Evolutionary conservation across 139 green algal genomes (phyloP).

Genomic region (Chlamydomonas sp.): DNA sequence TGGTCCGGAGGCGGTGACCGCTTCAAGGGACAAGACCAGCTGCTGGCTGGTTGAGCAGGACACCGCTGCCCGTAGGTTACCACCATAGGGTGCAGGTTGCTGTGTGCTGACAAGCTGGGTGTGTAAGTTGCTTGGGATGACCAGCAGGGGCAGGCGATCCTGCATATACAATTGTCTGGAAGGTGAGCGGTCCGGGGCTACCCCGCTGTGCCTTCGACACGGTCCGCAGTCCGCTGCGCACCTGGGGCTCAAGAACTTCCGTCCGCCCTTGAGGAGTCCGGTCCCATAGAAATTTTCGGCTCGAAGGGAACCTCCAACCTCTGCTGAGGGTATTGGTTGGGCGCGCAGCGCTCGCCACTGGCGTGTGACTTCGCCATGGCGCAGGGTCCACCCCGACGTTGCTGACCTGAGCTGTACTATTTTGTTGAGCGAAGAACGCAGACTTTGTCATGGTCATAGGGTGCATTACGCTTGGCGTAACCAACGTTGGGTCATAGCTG

Average conservation of each 20-base stretch:
- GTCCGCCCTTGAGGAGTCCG: slow-evolving; percentile 9
- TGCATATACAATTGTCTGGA: neutral
- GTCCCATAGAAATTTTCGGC: slow-evolving; percentile 50
- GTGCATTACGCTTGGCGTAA: no score
- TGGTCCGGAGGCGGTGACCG: neutral
- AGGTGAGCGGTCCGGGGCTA: neutral
- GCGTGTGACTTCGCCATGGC: no score
- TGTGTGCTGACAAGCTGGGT: neutral
- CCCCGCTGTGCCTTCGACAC: neutral
- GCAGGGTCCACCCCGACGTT: no score
- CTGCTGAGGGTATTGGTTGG: neutral
- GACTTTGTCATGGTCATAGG: no score
- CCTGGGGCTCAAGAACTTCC: slow-evolving; percentile 26
- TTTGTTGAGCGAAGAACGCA: no score
- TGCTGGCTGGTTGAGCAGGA: neutral
- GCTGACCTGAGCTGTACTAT: no score
- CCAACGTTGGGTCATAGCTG: no score
- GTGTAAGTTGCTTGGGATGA: slow-evolving; percentile 7
- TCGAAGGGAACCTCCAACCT: slow-evolving; percentile 32
- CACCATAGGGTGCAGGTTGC: no score
- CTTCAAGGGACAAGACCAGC: neutral
- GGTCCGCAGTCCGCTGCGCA: neutral
- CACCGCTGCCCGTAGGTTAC: neutral
- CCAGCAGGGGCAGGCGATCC: neutral
- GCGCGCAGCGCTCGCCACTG: no score